phyloP scores from a whole-genome alignment of 1,284 basidiomycete genomes.

The Bjerkandera adusta region DNA sequence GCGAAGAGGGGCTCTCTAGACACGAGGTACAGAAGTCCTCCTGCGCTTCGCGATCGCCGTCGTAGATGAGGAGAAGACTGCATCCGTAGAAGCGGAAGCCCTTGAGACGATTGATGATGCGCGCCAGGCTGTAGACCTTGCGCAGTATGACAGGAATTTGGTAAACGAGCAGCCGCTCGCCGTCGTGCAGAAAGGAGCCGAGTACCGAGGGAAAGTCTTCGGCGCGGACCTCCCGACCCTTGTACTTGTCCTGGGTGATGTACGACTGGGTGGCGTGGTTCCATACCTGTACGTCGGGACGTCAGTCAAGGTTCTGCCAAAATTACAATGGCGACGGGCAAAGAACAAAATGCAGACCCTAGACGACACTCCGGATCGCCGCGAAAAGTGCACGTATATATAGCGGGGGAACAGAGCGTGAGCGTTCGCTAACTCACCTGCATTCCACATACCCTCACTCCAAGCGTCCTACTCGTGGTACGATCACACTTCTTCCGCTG shows the following conservation, averaged over 20 bases:
- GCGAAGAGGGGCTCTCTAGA: slow-evolving; percentile 65
- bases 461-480: slow-evolving; percentile 89
- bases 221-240: slow-evolving; percentile 84
- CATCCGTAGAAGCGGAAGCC: slow-evolving; percentile 99
- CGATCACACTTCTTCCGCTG: slow-evolving; percentile 98
- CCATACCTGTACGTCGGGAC: slow-evolving; percentile 69
- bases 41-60: slow-evolving; percentile 89
- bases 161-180: slow-evolving; percentile 79
- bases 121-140: slow-evolving; percentile 92
- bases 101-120: slow-evolving; percentile 83
- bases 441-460: slow-evolving; percentile 97
- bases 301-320: slow-evolving; percentile 17
- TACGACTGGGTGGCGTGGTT: slow-evolving; percentile 82
- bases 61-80: slow-evolving; percentile 95
- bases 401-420: slow-evolving; percentile 1
- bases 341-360: background rate
- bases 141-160: slow-evolving; percentile 91
- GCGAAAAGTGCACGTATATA: background rate
- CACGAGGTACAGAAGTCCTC: slow-evolving; percentile 62
- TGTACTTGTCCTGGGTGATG: slow-evolving; percentile 96
- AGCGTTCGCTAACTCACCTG: slow-evolving; percentile 69
- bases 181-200: slow-evolving; percentile 84
- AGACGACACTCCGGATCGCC: too few relatives aligned
- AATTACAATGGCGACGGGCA: background rate
- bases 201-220: slow-evolving; percentile 86